A percentile compares a stretch with the other conserved stretches of the same genome.
Evolutionary conservation across 2,329 filamentous ascomycete species (phyloP).

Genomic region (Cryphonectria parasitica): DNA sequence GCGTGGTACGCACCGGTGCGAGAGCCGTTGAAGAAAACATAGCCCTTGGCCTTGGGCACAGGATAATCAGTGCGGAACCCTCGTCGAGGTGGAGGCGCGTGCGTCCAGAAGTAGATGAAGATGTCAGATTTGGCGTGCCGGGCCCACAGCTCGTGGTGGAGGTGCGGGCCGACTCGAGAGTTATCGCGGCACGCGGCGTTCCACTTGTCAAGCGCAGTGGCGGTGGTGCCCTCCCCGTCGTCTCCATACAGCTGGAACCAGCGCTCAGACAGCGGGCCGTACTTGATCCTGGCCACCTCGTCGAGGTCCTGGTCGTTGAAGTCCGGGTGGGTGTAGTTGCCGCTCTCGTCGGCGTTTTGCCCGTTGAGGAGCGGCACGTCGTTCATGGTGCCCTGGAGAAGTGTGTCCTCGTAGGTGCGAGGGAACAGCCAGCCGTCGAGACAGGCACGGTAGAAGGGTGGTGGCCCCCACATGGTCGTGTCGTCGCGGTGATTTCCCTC

Average conservation of each 20-base stretch:
- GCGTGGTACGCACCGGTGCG: slow-evolving; percentile 2
- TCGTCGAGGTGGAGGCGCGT: slow-evolving; percentile 34
- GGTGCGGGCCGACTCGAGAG: slow-evolving; percentile 8
- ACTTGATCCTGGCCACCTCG: slow-evolving; percentile 26
- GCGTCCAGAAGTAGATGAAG: slow-evolving; percentile 39
- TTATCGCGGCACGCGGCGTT: slow-evolving; percentile 30
- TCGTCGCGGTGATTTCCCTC: slow-evolving; percentile 14
- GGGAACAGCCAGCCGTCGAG: slow-evolving; percentile 20
- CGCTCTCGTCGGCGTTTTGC: slow-evolving; percentile 18
- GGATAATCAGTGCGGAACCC: slow-evolving; percentile 1
- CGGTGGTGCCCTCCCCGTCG: slow-evolving; percentile 20
- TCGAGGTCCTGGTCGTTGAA: slow-evolving; percentile 25
- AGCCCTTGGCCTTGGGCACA: slow-evolving; percentile 5
- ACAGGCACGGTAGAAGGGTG: slow-evolving; percentile 10
- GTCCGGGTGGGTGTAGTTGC: slow-evolving; percentile 22
- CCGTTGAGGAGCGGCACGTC: slow-evolving; percentile 19
- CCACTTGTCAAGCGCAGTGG: slow-evolving; percentile 35
- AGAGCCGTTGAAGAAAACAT: slow-evolving; percentile 7
- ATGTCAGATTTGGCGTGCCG: slow-evolving; percentile 34
- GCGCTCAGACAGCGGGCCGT: not conserved
- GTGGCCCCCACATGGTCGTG: slow-evolving; percentile 12
- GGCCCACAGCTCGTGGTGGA: slow-evolving; percentile 32
- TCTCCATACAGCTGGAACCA: slow-evolving; percentile 36
- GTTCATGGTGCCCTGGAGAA: slow-evolving; percentile 6
- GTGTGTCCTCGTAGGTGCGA: slow-evolving; percentile 15